Evolutionary conservation across 768 basidiomycete genomes (phyloP), one percentile per base, ranked within the genome.

Genomic region (Gyrodon lividus): DNA sequence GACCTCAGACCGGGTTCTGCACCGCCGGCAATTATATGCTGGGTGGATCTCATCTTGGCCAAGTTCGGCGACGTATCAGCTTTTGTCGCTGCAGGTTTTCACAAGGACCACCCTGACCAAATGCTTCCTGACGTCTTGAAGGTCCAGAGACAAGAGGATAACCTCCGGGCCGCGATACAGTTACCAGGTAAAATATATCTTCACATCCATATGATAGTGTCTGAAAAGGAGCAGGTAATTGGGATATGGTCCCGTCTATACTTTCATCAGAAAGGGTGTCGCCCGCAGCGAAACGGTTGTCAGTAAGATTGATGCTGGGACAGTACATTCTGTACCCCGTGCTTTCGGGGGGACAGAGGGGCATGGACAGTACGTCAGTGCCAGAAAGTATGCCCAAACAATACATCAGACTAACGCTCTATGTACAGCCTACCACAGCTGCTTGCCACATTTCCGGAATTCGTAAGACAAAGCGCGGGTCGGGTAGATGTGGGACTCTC

Each of bases 41-140:
- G 84, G 83, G 80, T 81, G 9, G 87, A 90, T 51, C 69, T 77
- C 43, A 49, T 88, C 6, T 61, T 90, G 20, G 77, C 77, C 9
- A 80, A 74, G 56, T 60, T 89, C 6, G 74, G 77, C 28, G 70
- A 76, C 43, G 65, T 67, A 12, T 56, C 60, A 19, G 56, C 70
- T 28, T 46, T 56, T n/a, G 41, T 76, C 44, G 69, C 70, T 7
- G 59, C 62, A 5, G 66, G 68, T 8, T 47, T 62, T 34, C 51
- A 59, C 24, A 13, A 35, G 26, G 39, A 42, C 24, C 45, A 50
- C 19, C 46, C 52, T 5, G 55, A 59, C 9, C 31, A 50, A 17
- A 54, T 52, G 37, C 57, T 63, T 34, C 54, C 54, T 50, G 63
- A 63, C 50, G 74, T 52, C 52, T 61, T 74, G 60, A 65, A 52